Conservation (phyloP, 2,329 filamentous ascomycete species). For the Trichoderma harzianum region DNA sequence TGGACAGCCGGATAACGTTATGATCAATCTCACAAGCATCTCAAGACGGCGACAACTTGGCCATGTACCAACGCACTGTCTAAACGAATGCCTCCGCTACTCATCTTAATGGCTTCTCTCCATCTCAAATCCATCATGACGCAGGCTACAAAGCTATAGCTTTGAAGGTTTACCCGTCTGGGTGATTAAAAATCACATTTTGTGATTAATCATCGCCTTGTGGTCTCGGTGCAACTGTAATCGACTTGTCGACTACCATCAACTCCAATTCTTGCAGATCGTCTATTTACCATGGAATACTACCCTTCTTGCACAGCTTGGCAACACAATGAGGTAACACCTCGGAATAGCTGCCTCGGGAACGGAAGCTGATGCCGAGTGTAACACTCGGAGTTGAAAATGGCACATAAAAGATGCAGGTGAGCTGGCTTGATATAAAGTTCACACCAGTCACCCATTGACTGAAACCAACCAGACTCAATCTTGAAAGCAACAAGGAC, state of each 20-base stretch:
- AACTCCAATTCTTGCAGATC: background rate
- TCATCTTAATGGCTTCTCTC: background rate
- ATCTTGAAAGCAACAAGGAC: background rate
- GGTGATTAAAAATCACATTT: background rate
- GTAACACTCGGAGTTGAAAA: background rate
- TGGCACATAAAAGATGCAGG: background rate
- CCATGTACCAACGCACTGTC: background rate
- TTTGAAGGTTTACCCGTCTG: background rate
- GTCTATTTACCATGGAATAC: background rate
- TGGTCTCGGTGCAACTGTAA: background rate
- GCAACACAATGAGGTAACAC: background rate
- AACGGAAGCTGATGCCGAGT: background rate
- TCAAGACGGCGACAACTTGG: background rate
- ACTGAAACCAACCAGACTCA: background rate
- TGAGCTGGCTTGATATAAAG: background rate
- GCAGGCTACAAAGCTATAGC: accelerated
- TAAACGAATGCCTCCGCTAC: too few species aligned
- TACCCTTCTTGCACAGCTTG: background rate
- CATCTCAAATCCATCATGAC: background rate
- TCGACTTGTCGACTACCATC: background rate
- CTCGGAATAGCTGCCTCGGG: background rate
- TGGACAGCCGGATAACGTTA: background rate
- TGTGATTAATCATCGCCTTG: background rate
- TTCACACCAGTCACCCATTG: background rate
- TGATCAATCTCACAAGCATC: too few species aligned